These are phyloP conservation scores for Colletotrichum echinochloae DNA, from an alignment of 2,329 filamentous ascomycete genomes.

Conservation along the genomic window DNA sequence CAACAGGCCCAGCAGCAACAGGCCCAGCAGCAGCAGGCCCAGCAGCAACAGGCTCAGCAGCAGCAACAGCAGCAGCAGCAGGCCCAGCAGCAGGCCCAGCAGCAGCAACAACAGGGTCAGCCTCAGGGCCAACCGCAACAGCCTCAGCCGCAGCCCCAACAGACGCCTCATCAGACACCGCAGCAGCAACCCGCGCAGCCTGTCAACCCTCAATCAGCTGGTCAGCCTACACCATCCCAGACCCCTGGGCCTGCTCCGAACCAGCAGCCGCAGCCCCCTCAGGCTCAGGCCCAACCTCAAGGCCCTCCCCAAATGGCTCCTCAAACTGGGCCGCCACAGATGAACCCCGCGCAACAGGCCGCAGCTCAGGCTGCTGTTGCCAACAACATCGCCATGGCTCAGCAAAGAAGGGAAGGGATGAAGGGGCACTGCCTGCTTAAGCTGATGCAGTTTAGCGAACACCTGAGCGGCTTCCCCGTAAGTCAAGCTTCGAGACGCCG, in stretches of 20 bases:
- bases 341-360: slow-evolving; percentile 43
- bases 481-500: slow-evolving; percentile 43
- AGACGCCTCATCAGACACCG: slow-evolving; percentile 43
- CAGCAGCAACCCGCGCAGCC: slow-evolving; percentile 41
- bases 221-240: slow-evolving; percentile 41
- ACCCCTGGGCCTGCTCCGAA: slow-evolving; percentile 41
- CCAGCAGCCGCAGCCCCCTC: slow-evolving; percentile 47
- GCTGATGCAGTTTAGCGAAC: slow-evolving; percentile 72
- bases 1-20: slow-evolving; percentile 52
- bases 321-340: slow-evolving; percentile 48
- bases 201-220: slow-evolving; percentile 40
- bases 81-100: slow-evolving; percentile 51
- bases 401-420: slow-evolving; percentile 63
- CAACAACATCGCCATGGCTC: slow-evolving; percentile 49
- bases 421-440: slow-evolving; percentile 70
- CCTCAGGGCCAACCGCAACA: slow-evolving; percentile 49
- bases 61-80: slow-evolving; percentile 51
- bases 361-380: slow-evolving; percentile 46
- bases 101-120: slow-evolving; percentile 48
- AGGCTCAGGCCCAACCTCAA: slow-evolving; percentile 45
- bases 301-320: slow-evolving; percentile 51
- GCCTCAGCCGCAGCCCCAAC: slow-evolving; percentile 52
- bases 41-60: slow-evolving; percentile 50
- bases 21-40: slow-evolving; percentile 51
- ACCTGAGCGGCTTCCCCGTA: slow-evolving; percentile 69